Base-by-base conservation (phyloP, 2,329 filamentous ascomycete species). In the Botryosphaeria dothidea region DNA sequence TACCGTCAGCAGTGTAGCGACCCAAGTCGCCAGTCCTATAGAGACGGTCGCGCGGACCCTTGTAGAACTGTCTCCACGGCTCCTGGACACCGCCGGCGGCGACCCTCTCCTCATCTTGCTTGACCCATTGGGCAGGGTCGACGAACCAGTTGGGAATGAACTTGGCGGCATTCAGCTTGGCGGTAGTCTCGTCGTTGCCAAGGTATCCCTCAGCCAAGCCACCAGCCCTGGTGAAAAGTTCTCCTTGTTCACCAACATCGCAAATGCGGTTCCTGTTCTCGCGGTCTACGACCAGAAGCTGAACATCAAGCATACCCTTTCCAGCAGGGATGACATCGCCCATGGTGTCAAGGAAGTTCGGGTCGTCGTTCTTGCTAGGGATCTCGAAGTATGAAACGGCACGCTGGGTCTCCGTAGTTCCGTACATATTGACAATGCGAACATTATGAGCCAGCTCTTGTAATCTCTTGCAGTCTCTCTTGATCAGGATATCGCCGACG, bases 1-100 rank as follows among this genome's bases (percentile, higher is more conserved):
- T 88, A 38, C 91, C 92, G 49, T 87, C 84, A 2, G 84, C 82
- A 60, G 87, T 86, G 73, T 91, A 93, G 65, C 88, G 83, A 3
- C 94, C 94, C 3, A 99, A 81, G 75, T 98, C 94, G 27, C 94
- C 95, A 43, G 90, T 95, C 21, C 91, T 82, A 78, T 99, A 98
- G 60, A 98, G 79, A 36, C 93, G 85, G 79, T 98, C 95, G 67
- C 92, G 84, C 0, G 92, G 91, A 0, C 93, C 93, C 70, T 90
- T 86, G 78, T 91, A 97, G 69, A 88, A 90, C 66, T 88, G 78
- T 68, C 90, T 82, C 93, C 93, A 97, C 0, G 90, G 86, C 77
- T 96, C 89, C 25, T 84, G 76, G 65, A 82, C 79, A 66, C 78
- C 74, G 52, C 79, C 75, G 41, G 76, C 78, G 31, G 81, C 75